Evolutionary conservation across 352 stramenopile genomes (phyloP), one percentile per base, ranked within the genome.

Genomic region (Blastocystis sp.): DNA sequence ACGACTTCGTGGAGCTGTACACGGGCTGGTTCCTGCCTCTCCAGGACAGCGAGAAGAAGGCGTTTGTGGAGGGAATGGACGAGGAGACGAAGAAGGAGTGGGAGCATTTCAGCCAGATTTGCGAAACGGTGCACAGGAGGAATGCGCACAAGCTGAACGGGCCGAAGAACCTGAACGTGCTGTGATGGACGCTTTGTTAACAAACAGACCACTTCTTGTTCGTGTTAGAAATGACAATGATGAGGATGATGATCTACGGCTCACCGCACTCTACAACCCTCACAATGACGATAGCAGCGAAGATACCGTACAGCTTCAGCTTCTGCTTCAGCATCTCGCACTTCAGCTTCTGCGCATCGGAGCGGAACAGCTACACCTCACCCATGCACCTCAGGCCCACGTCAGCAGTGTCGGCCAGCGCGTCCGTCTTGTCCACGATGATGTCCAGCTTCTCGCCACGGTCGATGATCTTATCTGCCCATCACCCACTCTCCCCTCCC

Each of bases 391-490:
- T 24, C 0, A 74, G 4, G 14, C n/a, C 42, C n/a, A 81, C 71
- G 42, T 81, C 60, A 95, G 89, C 71, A 7, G 71, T 81, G 63
- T 81, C 71, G 14, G 71, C 71, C 38, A 81, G 52, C 7, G 71
- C 71, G 21, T 81, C 71, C 14, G 71, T 69, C 42, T 81, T 81
- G 42, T 81, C 71, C 38, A 81, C 71, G 60, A 81, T 81, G n/a
- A 81, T 81, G 91, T 99, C 96, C 91, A 99, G 97, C 89, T 98
- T 98, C 90, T 99, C 95, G 19, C 96, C 97, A 57, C 96, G 90
- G 74, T 98, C 95, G 82, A 99, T 91, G 52, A 99, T 94, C 90
- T 97, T 97, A 80, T 98, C 65, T 76, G 43, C 65, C 11, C 11
- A 48, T 76, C 65, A 76, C 10, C 34, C 24, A n/a, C 24, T 17